Base-by-base conservation (phyloP, 140 eudicot genomes). In the Erigeron philadelphicus region DNA sequence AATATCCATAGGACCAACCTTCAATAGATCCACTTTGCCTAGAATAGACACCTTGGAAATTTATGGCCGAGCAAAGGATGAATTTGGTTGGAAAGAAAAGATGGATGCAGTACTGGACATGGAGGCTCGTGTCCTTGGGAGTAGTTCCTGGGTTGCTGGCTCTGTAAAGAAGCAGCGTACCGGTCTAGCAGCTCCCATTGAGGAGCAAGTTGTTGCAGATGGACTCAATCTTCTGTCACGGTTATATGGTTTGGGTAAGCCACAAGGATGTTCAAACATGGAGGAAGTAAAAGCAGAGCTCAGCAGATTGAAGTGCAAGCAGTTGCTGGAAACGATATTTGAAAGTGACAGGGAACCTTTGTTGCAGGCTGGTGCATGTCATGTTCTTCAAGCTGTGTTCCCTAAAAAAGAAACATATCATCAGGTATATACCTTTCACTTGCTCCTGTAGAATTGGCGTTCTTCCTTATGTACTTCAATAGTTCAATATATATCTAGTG, bases 11-110 rank as follows among this genome's bases (percentile, higher is more conserved):
- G 97, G 97, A 11, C 87, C 94, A 38, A 87, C 97, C 68, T 89
- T 83, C 71, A 85, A 80, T 66, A 86, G 95, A 42, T 82, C 99
- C 60, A 79, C 90, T 47, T 67, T 85, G 72, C 90, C 99, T 46
- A 80, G 99, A 77, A 85, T 93, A 64, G 99, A 93, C 72, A 83
- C 95, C 6, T 73, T 93, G 66, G 99, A 93, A 76, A 85, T 93
- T 69, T 93, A 93, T 76, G 99, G 99, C 61, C 88, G 96, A 21
- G 90, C 95, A 17, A 93, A 93, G 81, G 99, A 93, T 83, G 99
- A 93, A 64, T 93, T 89, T 82, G 99, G 99, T 53, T 93, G 99
- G 99, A 93, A 93, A 52, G 99, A 93, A 83, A 93, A 93, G 84
- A 93, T 93, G 95, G 99, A 93, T 74, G 87, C 95, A 11, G 88